A percentile compares a stretch with the other conserved stretches of the same genome.
These are phyloP conservation scores for Dictyostelium purpureum DNA, from an alignment of 78 protist species.

Conservation along the genomic window DNA sequence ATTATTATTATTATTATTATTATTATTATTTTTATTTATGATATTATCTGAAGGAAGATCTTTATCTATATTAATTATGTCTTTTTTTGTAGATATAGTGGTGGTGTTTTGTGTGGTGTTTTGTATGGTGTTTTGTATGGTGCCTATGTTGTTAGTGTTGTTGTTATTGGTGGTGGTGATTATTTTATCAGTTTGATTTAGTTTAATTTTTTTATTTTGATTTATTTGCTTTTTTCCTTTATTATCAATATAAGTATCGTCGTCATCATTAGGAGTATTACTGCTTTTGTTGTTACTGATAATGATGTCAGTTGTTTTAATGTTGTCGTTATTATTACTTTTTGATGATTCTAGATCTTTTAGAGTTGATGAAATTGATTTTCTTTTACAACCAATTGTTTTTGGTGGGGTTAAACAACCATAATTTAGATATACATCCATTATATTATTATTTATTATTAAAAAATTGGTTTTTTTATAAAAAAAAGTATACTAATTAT, in stretches of 20 bases:
- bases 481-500: too few species aligned
- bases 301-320: neutral
- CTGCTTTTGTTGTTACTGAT: neutral
- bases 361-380: conserved; percentile 8
- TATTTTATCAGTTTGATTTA: too few species aligned
- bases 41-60: neutral
- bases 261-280: neutral
- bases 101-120: too few species aligned
- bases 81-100: too few species aligned
- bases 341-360: neutral
- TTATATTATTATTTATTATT: neutral
- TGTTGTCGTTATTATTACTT: neutral
- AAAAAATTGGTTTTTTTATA: too few species aligned
- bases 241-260: too few species aligned
- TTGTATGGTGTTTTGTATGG: too few species aligned
- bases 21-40: neutral
- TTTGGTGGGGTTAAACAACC: neutral
- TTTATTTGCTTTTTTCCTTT: too few species aligned
- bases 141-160: too few species aligned
- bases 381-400: conserved; percentile 1
- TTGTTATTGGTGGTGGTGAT: too few species aligned
- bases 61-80: too few species aligned
- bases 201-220: neutral
- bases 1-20: neutral
- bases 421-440: neutral